These are phyloP conservation scores for Pyrenophora graminea DNA, from an alignment of 2,329 filamentous ascomycete species.

Conservation along the genomic window DNA sequence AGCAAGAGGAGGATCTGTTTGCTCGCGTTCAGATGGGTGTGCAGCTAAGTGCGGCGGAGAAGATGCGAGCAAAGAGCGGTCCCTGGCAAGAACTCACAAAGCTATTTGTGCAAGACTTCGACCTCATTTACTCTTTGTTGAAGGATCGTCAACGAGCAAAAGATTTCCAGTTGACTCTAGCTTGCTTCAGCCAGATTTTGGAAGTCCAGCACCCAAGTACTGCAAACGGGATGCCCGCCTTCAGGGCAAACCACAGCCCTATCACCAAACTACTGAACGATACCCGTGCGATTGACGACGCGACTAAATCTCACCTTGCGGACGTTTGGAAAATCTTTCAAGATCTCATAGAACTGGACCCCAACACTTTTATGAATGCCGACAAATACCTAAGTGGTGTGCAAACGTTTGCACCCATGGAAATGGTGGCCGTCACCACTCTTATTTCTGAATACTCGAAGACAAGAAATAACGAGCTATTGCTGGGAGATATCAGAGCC, in stretches of 20 bases:
- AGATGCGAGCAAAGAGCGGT: constrained; percentile 52
- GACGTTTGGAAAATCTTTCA: constrained; percentile 40
- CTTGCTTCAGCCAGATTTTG: constrained; percentile 46
- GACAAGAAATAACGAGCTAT: constrained; percentile 29
- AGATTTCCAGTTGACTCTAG: constrained; percentile 42
- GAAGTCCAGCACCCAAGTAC: constrained; percentile 36
- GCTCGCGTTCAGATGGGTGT: constrained; percentile 54
- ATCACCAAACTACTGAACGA: constrained; percentile 37
- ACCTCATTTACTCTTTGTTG: constrained; percentile 39
- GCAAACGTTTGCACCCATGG: constrained; percentile 45
- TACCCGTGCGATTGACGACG: constrained; percentile 30
- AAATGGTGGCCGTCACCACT: constrained; percentile 41
- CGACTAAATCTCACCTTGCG: constrained; percentile 38
- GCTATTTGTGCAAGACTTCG: constrained; percentile 51
- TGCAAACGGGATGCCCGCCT: constrained; percentile 28
- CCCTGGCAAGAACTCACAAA: constrained; percentile 53
- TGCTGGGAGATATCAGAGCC: constrained; percentile 37
- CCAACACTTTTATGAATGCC: constrained; percentile 37
- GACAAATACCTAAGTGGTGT: constrained; percentile 29
- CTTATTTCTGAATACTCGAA: constrained; percentile 41
- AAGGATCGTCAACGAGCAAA: constrained; percentile 35
- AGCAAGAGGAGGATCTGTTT: constrained; percentile 56
- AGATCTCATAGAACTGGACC: constrained; percentile 32
- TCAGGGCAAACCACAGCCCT: constrained; percentile 26
- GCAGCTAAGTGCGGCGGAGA: constrained; percentile 52